Conservation (phyloP, 441 rosid genomes). For the Jatropha podagrica region DNA sequence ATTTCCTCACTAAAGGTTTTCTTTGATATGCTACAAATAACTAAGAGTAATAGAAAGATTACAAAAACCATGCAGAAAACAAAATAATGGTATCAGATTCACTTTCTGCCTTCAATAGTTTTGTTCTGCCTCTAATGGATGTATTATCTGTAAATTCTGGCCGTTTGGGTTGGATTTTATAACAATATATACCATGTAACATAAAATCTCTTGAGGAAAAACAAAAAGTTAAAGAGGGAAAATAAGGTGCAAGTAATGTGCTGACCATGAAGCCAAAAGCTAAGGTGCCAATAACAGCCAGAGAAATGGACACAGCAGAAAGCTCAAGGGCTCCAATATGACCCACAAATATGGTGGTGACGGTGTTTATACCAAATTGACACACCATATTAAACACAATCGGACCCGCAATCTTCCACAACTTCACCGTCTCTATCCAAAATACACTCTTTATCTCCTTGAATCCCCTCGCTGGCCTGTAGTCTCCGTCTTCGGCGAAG, state of each 20-base stretch:
- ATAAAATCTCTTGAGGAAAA: too few species aligned
- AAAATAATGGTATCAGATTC: too few species aligned
- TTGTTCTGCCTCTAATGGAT: too few species aligned
- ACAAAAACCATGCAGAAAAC: too few species aligned
- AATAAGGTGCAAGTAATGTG: background rate
- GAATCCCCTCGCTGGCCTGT: slow-evolving; percentile 42
- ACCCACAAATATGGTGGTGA: slow-evolving; percentile 67
- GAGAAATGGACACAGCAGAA: slow-evolving; percentile 67
- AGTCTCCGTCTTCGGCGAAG: slow-evolving; percentile 32
- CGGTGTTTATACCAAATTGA: slow-evolving; percentile 50
- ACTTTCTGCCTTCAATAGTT: too few species aligned
- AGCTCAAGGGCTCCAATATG: slow-evolving; percentile 74
- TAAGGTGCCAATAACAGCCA: slow-evolving; percentile 69
- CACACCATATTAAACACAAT: slow-evolving; percentile 55
- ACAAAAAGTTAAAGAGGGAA: background rate
- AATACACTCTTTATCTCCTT: slow-evolving; percentile 43
- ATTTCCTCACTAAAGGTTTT: too few species aligned
- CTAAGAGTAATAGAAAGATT: too few species aligned
- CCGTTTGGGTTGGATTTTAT: too few species aligned
- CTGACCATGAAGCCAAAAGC: slow-evolving; percentile 77
- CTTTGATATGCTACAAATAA: too few species aligned
- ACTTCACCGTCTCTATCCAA: slow-evolving; percentile 49
- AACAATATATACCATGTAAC: too few species aligned
- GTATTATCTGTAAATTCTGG: too few species aligned
- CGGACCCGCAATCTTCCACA: slow-evolving; percentile 72